Conservation (phyloP, 176 grass and related monocot species). For the Alopecurus myosuroides region DNA sequence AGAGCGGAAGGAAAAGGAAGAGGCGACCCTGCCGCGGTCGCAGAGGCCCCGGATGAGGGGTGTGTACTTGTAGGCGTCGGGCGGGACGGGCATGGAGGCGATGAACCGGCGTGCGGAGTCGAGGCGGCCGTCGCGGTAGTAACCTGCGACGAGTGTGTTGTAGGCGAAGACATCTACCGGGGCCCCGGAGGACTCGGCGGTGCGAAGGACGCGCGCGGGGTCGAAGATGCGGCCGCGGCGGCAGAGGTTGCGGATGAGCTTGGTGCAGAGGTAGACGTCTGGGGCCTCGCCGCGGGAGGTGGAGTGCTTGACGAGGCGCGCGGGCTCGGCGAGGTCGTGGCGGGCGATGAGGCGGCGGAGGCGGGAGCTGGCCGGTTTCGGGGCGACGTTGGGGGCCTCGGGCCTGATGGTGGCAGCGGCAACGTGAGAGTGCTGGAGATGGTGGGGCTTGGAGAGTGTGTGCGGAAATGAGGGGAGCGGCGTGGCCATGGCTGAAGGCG, state of each 20-base stretch:
- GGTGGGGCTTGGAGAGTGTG: too few relatives aligned
- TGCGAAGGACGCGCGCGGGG: constrained; percentile 46
- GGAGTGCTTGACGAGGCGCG: constrained; percentile 36
- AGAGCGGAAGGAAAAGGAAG: too few relatives aligned
- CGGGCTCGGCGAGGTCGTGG: constrained; percentile 40
- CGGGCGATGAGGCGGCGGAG: constrained; percentile 50
- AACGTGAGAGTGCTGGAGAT: too few relatives aligned
- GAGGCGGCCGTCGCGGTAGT: constrained; percentile 41
- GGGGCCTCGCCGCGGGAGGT: constrained; percentile 32
- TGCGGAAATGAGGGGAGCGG: constrained; percentile 37
- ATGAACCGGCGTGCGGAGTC: constrained; percentile 39
- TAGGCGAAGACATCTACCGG: constrained; percentile 49
- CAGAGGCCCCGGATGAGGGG: constrained; percentile 59
- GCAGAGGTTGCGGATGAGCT: constrained; percentile 63
- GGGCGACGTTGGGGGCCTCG: too few relatives aligned
- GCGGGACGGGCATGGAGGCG: too few relatives aligned
- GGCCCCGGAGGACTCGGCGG: constrained; percentile 28
- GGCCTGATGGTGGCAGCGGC: too few relatives aligned
- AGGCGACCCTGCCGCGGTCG: constrained; percentile 42
- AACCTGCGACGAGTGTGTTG: constrained; percentile 45
- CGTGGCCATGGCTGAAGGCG: constrained; percentile 31
- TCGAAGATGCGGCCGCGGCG: constrained; percentile 48
- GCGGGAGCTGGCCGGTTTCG: too few relatives aligned
- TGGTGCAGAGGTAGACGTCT: too few relatives aligned
- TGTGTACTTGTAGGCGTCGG: constrained; percentile 63